phyloP scores from a whole-genome alignment of 257 asterid species.

The Anisodus acutangulus region DNA sequence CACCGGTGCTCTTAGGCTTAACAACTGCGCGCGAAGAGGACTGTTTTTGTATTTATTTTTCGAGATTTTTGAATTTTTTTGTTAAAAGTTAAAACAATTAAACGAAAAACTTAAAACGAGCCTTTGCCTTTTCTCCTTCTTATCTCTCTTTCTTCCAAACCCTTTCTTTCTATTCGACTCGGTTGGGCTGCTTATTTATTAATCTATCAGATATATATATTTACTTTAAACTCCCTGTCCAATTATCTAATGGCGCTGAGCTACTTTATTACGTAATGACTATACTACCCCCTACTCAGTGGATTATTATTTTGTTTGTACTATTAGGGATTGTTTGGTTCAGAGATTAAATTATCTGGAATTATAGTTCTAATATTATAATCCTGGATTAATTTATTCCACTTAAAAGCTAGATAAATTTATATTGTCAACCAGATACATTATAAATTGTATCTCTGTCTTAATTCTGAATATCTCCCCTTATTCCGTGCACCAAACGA shows the following conservation, averaged over 20 bases:
- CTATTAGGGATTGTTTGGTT: too few species aligned
- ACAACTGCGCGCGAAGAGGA: slow-evolving; percentile 48
- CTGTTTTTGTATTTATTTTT: slow-evolving; percentile 22
- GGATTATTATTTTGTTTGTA: too few species aligned
- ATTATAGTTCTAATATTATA: too few species aligned
- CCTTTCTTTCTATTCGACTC: slow-evolving; percentile 31
- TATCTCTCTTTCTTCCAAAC: slow-evolving; percentile 27
- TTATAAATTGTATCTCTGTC: too few species aligned
- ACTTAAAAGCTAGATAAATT: too few species aligned
- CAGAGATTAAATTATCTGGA: too few species aligned
- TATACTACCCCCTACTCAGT: background rate
- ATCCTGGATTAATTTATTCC: too few species aligned
- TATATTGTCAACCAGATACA: too few species aligned
- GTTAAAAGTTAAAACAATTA: background rate
- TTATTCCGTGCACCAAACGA: too few species aligned
- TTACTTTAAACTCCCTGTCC: background rate
- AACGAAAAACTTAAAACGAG: background rate
- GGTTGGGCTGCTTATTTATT: background rate
- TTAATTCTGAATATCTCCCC: too few species aligned
- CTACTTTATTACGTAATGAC: background rate
- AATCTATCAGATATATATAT: slow-evolving; percentile 24
- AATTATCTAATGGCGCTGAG: background rate
- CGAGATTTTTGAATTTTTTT: slow-evolving; percentile 30
- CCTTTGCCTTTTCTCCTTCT: background rate
- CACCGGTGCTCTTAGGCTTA: slow-evolving; percentile 14